phyloP scores from a whole-genome alignment of 768 basidiomycete species.

The Boletus insuetus region DNA sequence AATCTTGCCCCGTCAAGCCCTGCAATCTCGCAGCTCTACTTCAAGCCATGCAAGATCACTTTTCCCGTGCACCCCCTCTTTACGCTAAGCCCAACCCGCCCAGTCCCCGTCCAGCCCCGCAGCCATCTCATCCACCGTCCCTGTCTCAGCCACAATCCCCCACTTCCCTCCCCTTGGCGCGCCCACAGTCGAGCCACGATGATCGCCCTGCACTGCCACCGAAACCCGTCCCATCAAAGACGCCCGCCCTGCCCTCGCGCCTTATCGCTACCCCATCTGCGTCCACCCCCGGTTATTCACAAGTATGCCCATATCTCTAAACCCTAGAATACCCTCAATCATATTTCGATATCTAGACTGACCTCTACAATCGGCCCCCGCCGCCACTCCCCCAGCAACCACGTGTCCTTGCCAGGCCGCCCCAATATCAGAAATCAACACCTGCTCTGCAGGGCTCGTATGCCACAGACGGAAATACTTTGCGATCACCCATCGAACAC shows the following conservation, averaged over 20 bases:
- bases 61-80: slow-evolving; percentile 84
- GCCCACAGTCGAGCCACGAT: slow-evolving; percentile 8
- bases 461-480: slow-evolving; percentile 17
- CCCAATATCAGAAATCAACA: slow-evolving; percentile 28
- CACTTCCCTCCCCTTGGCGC: slow-evolving; percentile 11
- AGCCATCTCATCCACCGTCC: slow-evolving; percentile 11
- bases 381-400: slow-evolving; percentile 32
- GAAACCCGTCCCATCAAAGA: slow-evolving; percentile 31
- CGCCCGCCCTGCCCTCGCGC: slow-evolving; percentile 13
- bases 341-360: slow-evolving; percentile 15
- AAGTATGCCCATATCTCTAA: slow-evolving; percentile 20
- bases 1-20: slow-evolving; percentile 44
- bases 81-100: slow-evolving; percentile 71
- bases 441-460: slow-evolving; percentile 16
- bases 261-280: slow-evolving; percentile 9
- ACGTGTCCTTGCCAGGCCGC: slow-evolving; percentile 20
- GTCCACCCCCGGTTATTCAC: slow-evolving; percentile 9
- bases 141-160: slow-evolving; percentile 12
- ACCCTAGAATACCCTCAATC: background rate
- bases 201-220: slow-evolving; percentile 40
- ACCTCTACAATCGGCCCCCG: slow-evolving; percentile 35
- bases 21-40: slow-evolving; percentile 74
- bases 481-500: slow-evolving; percentile 18
- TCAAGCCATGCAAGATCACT: slow-evolving; percentile 75
- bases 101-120: slow-evolving; percentile 22